These are phyloP conservation scores for Candida stauntonica DNA, from an alignment of 805 yeast genomes.

Conservation along the genomic window DNA sequence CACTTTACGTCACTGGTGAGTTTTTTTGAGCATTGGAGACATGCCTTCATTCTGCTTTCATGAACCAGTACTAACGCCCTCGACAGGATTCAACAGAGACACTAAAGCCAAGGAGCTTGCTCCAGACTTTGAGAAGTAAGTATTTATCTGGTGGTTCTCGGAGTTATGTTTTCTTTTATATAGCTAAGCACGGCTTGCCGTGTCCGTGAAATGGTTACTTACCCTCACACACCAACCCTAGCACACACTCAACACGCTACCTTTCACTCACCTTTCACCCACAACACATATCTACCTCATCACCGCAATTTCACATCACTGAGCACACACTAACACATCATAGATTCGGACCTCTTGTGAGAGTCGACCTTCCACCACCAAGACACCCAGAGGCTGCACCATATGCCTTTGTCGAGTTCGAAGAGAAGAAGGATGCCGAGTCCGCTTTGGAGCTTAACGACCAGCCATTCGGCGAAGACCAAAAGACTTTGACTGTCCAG, in stretches of 20 bases:
- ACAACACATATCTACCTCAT: too few relatives aligned
- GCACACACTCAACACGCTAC: too few relatives aligned
- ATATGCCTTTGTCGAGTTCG: conserved; percentile 61
- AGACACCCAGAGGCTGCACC: conserved; percentile 54
- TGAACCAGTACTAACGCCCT: neutral
- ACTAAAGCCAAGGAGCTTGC: conserved; percentile 55
- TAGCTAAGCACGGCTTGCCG: too few relatives aligned
- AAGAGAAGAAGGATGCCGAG: conserved; percentile 48
- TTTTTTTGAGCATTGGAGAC: conserved; percentile 3
- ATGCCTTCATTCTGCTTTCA: too few relatives aligned
- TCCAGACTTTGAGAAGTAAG: conserved; percentile 57
- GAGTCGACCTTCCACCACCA: conserved; percentile 62
- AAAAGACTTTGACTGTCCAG: conserved; percentile 42
- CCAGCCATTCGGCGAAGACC: conserved; percentile 32
- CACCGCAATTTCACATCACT: too few relatives aligned
- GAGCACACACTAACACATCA: neutral
- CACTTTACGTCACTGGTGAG: conserved; percentile 50
- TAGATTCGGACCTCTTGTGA: conserved; percentile 52
- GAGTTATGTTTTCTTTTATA: too few relatives aligned
- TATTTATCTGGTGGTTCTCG: conserved; percentile 19
- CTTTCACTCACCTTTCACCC: too few relatives aligned
- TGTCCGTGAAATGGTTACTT: too few relatives aligned
- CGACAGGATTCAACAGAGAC: conserved; percentile 43
- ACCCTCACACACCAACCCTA: too few relatives aligned
- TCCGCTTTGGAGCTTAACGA: conserved; percentile 45